These are phyloP conservation scores for Gossypium turneri DNA, from an alignment of 345 rosid genomes.

Conservation along the genomic window DNA sequence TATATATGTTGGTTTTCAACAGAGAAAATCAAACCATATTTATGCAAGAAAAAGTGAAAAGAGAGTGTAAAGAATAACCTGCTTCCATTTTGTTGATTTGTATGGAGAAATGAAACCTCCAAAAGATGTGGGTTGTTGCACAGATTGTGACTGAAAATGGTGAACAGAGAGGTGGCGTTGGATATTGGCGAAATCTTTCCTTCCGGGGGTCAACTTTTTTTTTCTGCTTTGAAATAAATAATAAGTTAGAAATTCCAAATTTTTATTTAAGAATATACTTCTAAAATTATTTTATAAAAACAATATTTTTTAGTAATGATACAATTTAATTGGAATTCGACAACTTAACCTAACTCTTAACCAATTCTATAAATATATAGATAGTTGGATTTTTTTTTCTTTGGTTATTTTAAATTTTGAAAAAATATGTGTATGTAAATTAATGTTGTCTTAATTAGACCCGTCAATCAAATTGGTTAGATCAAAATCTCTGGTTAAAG, in stretches of 20 bases:
- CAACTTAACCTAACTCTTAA: no score
- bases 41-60: not conserved
- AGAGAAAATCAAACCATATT: not conserved
- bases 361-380: no score
- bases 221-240: not conserved
- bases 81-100: not conserved
- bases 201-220: not conserved
- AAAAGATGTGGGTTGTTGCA: not conserved
- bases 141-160: not conserved
- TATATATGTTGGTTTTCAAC: not conserved
- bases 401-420: no score
- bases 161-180: not conserved
- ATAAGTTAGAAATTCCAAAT: not conserved
- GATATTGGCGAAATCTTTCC: not conserved
- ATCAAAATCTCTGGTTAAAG: fast-evolving
- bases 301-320: no score
- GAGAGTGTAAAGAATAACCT: not conserved
- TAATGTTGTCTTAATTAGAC: no score
- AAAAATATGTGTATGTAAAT: no score
- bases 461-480: fast-evolving
- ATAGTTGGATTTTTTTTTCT: no score
- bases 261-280: no score
- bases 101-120: not conserved
- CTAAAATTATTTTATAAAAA: no score
- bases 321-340: no score